Evolutionary conservation across 2,329 filamentous ascomycete species (phyloP).

Genomic region (Keithomyces neogunnii): DNA sequence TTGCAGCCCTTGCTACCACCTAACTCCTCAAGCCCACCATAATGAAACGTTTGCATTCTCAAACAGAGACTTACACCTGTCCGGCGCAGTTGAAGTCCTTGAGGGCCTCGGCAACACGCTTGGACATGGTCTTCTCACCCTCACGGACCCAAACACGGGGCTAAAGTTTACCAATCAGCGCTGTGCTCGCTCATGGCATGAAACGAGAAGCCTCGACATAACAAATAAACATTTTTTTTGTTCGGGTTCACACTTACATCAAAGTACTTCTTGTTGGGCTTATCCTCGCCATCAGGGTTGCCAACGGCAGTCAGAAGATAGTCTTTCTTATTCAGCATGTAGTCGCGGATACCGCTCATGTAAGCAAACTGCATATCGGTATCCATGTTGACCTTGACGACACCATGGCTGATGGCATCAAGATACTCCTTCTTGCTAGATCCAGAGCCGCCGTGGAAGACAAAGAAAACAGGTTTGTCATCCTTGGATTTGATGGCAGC

Average conservation of each 20-base stretch:
- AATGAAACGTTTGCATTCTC: not conserved
- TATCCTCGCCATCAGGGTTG: constrained; percentile 91
- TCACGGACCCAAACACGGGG: constrained; percentile 92
- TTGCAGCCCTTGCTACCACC: not conserved
- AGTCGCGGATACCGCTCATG: constrained; percentile 87
- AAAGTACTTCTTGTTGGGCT: constrained; percentile 98
- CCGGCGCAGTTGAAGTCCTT: constrained; percentile 70
- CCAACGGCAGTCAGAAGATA: constrained; percentile 82
- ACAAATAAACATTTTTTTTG: not conserved
- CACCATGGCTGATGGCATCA: constrained; percentile 83
- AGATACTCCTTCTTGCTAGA: constrained; percentile 85
- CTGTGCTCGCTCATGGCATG: not conserved
- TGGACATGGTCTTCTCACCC: constrained; percentile 94
- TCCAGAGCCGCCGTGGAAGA: constrained; percentile 97
- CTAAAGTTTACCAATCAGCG: constrained; percentile 25
- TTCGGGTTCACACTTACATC: constrained; percentile 30
- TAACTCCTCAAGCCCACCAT: not conserved
- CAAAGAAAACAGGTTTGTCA: constrained; percentile 94
- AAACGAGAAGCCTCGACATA: not conserved
- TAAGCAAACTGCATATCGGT: constrained; percentile 97
- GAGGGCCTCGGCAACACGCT: constrained; percentile 71
- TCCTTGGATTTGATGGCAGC: constrained; percentile 64
- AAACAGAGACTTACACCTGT: constrained; percentile 20
- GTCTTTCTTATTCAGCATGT: constrained; percentile 88
- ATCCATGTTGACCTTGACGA: constrained; percentile 99